Conservation (phyloP, 2,329 filamentous ascomycete species). For the Fusarium caatingaense region DNA sequence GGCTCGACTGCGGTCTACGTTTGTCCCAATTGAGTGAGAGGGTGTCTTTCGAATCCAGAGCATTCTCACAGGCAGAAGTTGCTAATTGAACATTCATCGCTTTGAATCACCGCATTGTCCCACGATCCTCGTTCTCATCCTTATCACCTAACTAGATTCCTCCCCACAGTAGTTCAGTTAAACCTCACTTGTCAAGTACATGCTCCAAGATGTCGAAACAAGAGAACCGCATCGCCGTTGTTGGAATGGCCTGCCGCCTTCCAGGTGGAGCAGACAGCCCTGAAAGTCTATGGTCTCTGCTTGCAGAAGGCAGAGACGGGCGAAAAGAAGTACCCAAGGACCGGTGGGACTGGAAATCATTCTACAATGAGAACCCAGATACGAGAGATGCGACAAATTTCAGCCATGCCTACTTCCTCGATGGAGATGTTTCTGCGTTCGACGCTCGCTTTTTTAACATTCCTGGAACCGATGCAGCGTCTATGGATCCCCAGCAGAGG, state of each 20-base stretch:
- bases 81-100: too few species aligned
- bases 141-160: too few species aligned
- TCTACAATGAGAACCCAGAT: slow-evolving; percentile 10
- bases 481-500: slow-evolving; percentile 12
- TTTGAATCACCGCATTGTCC: too few species aligned
- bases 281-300: background rate
- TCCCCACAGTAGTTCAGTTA: too few species aligned
- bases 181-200: too few species aligned
- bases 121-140: too few species aligned
- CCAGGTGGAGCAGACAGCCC: background rate
- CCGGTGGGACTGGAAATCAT: slow-evolving; percentile 8
- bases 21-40: too few species aligned
- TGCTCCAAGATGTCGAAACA: background rate
- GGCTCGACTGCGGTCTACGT: too few species aligned
- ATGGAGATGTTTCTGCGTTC: slow-evolving; percentile 1
- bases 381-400: slow-evolving; percentile 2
- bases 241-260: slow-evolving; percentile 11
- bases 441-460: slow-evolving; percentile 15
- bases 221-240: slow-evolving; percentile 2
- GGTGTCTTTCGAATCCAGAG: too few species aligned
- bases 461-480: background rate
- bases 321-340: background rate
- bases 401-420: slow-evolving; percentile 8
- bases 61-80: too few species aligned
- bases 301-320: slow-evolving; percentile 2